Base-by-base conservation (phyloP, 1,284 basidiomycete genomes). In the Calocybe gambosa region DNA sequence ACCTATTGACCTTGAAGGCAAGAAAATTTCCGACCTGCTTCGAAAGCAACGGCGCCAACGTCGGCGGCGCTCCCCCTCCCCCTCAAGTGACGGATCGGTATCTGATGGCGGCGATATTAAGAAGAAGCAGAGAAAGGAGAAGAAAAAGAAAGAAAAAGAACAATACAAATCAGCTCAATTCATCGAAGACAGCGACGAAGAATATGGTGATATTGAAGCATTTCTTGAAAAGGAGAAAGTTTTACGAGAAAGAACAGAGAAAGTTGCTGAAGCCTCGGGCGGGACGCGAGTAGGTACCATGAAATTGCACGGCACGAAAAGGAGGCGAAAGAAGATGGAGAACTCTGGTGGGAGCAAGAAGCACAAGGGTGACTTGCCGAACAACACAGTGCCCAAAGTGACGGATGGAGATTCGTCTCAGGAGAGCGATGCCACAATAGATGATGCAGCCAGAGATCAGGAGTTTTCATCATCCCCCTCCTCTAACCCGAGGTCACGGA, bases 131-230 rank as follows among this genome's bases (percentile, higher is more conserved):
- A 73, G 68, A 60, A 69, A 70, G 60, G 74, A 71, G 56, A 75
- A 72, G 68, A 78, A 80, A 65, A 73, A 69, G 57, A 80, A 83
- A 71, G 89, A 93, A 62, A 74, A 80, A 57, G 75, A 82, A 63
- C 64, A 71, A 46, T 93, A 87, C 74, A 93, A 93, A 66, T 87
- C 83, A 9, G 91, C 92, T 5, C 85, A 91, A 61, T 91, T 93
- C 61, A 92, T 94, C 60, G 79, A 85, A 59, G 91, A 94, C 63
- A 89, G 87, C 55, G 92, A 95, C 58, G 87, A 74, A 51, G 89
- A 89, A 62, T 77, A 78, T 50, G 86, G 75, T 15, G 78, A 82
- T 55, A 80, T 86, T 63, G 84, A 86, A 39, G 75, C 69, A 4
- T 95, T 95, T 74, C 81, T 92, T 52, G 85, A 77, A 57, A 77